phyloP scores from a whole-genome alignment of 306 rosid species.

The Cucurbita pepo region DNA sequence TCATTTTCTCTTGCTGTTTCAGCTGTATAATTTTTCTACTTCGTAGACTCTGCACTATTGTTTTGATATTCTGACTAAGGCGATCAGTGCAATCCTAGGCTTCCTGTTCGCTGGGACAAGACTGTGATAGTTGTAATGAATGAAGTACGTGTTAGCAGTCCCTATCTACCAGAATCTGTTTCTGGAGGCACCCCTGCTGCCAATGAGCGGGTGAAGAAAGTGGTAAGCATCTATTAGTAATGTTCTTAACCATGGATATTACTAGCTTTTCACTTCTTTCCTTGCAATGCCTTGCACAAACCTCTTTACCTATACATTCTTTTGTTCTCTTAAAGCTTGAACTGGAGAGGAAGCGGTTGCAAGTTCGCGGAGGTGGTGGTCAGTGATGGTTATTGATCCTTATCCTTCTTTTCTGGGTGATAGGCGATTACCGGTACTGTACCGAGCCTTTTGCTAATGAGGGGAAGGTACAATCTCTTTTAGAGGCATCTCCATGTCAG shows the following conservation, averaged over 20 bases:
- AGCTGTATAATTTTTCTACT: not conserved
- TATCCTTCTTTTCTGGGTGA: not conserved
- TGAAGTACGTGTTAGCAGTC: slow-evolving; percentile 81
- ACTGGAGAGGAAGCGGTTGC: slow-evolving; percentile 76
- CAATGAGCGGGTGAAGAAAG: slow-evolving; percentile 93
- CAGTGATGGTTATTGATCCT: slow-evolving; percentile 23
- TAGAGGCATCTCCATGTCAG: slow-evolving; percentile 21
- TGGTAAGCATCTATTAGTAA: slow-evolving; percentile 35
- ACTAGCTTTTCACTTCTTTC: not conserved
- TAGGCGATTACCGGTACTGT: slow-evolving; percentile 14
- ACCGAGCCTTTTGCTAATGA: slow-evolving; percentile 12
- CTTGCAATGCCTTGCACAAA: not conserved
- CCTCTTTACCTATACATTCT: not conserved
- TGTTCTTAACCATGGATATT: not conserved
- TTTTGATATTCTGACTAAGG: not conserved
- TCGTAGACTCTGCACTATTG: not conserved
- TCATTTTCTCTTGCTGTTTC: not conserved
- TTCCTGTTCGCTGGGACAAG: slow-evolving; percentile 98
- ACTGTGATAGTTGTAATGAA: slow-evolving; percentile 91
- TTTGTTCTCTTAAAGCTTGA: slow-evolving; percentile 40
- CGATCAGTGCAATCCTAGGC: slow-evolving; percentile 31
- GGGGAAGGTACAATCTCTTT: slow-evolving; percentile 13
- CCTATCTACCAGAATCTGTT: slow-evolving; percentile 82
- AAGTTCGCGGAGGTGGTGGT: slow-evolving; percentile 35
- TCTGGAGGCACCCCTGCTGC: slow-evolving; percentile 96